A percentile compares a stretch with the other conserved stretches of the same genome.
Conservation (phyloP, 139 green algal genomes). For the Nannochloris sp. region DNA sequence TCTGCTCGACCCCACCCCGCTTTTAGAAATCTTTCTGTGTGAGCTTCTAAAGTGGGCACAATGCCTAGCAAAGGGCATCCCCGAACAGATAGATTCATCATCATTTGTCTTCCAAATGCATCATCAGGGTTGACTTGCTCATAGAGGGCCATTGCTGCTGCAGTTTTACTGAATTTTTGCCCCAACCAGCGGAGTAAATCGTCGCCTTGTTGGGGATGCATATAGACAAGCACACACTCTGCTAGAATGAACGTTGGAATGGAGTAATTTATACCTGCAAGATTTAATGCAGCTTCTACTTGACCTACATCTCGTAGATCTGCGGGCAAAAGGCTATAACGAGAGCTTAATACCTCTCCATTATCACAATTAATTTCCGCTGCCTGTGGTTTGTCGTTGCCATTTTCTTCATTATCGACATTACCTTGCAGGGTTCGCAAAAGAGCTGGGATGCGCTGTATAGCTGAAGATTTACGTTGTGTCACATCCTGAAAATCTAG, state of each 20-base stretch:
- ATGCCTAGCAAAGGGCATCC: conserved; percentile 78
- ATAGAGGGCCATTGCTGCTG: conserved; percentile 59
- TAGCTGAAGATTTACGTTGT: background rate
- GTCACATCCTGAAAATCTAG: conserved; percentile 64
- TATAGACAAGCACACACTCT: conserved; percentile 88
- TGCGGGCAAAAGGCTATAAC: conserved; percentile 56
- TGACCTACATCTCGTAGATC: conserved; percentile 52
- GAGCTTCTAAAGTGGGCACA: conserved; percentile 38
- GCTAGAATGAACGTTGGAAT: conserved; percentile 66
- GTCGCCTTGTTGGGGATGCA: conserved; percentile 51
- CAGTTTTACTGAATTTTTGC: conserved; percentile 18
- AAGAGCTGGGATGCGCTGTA: conserved; percentile 1
- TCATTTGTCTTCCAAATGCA: conserved; percentile 83
- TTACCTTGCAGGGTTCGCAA: no score
- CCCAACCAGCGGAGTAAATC: conserved; percentile 47
- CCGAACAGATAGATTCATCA: conserved; percentile 68
- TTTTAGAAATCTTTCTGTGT: conserved; percentile 40
- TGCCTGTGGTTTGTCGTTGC: conserved; percentile 2
- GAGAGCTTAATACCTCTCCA: conserved; percentile 11
- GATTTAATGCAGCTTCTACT: conserved; percentile 32
- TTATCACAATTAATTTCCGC: background rate
- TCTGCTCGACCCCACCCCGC: conserved; percentile 51
- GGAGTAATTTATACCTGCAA: conserved; percentile 38
- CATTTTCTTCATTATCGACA: no score
- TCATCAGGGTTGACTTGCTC: conserved; percentile 79